Percentiles rank a stretch among this genome's conserved stretches.
These are phyloP conservation scores for Coemansia sp. DNA, from an alignment of 192 early-diverging fungal species.

Conservation along the genomic window DNA sequence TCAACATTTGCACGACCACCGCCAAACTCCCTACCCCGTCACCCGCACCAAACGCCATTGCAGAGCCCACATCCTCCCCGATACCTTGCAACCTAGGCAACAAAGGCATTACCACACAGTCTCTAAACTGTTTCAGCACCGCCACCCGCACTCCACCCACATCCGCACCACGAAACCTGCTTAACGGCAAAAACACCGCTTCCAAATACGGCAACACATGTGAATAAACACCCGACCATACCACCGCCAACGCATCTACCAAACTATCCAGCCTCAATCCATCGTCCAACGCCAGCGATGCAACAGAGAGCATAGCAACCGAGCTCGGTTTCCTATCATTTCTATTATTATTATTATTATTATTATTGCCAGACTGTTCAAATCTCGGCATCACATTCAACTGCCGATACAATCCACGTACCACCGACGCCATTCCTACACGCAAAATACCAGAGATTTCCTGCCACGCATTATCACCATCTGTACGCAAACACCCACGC, in stretches of 20 bases:
- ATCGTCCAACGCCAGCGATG: constrained; percentile 56
- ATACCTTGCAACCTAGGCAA: constrained; percentile 8
- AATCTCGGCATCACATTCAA: constrained; percentile 32
- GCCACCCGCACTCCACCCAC: constrained; percentile 18
- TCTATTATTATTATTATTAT: neutral
- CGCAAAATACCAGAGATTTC: constrained; percentile 40
- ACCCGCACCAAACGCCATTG: too few species aligned
- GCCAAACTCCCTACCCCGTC: constrained; percentile 2
- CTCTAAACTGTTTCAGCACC: constrained; percentile 38
- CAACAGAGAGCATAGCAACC: constrained; percentile 17
- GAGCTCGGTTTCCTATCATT: neutral
- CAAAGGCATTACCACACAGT: constrained; percentile 32
- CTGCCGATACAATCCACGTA: constrained; percentile 29
- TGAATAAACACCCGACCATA: constrained; percentile 81
- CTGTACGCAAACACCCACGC: constrained; percentile 32
- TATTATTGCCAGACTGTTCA: constrained; percentile 5
- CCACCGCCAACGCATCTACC: constrained; percentile 65
- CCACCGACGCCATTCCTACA: constrained; percentile 43
- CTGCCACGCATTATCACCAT: constrained; percentile 27
- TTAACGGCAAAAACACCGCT: constrained; percentile 79
- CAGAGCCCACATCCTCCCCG: neutral
- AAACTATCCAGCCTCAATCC: constrained; percentile 67
- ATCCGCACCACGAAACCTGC: constrained; percentile 16
- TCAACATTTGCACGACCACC: constrained; percentile 29
- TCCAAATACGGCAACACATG: constrained; percentile 84